Percentiles rank a stretch among this genome's conserved stretches.
phyloP scores from a whole-genome alignment of 2,329 filamentous ascomycete species.

The Neonectria magnoliae region DNA sequence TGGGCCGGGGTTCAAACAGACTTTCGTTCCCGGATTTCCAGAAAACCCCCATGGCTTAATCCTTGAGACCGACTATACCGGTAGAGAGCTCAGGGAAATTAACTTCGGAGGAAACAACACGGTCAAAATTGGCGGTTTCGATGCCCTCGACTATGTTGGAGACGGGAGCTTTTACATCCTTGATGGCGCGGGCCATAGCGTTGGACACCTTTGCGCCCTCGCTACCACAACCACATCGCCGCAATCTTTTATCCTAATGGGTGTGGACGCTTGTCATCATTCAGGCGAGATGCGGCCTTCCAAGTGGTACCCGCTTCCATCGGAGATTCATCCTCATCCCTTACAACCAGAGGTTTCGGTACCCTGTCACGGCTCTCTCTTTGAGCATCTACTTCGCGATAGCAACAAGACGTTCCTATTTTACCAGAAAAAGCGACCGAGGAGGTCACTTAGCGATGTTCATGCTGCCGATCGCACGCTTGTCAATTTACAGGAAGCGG shows the following conservation, averaged over 20 bases:
- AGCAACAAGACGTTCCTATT: not conserved
- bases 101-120: conserved; percentile 24
- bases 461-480: not conserved
- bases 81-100: conserved; percentile 26
- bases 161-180: conserved; percentile 55
- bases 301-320: not conserved
- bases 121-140: conserved; percentile 47
- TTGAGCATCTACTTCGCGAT: not conserved
- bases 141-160: conserved; percentile 53
- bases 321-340: not conserved
- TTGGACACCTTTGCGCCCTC: conserved; percentile 36
- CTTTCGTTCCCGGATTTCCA: conserved; percentile 28
- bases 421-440: not conserved
- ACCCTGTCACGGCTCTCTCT: not conserved
- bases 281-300: conserved; percentile 45
- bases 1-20: conserved; percentile 35
- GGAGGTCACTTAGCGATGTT: not conserved
- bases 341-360: not conserved
- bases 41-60: conserved; percentile 17
- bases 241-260: conserved; percentile 35
- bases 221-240: conserved; percentile 27
- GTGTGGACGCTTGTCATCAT: conserved; percentile 35
- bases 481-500: not conserved
- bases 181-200: conserved; percentile 41
- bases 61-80: conserved; percentile 30